Evolutionary conservation across 257 asterid genomes (phyloP), one percentile per base, ranked within the genome.

Genomic region (Salvia miltiorrhiza): DNA sequence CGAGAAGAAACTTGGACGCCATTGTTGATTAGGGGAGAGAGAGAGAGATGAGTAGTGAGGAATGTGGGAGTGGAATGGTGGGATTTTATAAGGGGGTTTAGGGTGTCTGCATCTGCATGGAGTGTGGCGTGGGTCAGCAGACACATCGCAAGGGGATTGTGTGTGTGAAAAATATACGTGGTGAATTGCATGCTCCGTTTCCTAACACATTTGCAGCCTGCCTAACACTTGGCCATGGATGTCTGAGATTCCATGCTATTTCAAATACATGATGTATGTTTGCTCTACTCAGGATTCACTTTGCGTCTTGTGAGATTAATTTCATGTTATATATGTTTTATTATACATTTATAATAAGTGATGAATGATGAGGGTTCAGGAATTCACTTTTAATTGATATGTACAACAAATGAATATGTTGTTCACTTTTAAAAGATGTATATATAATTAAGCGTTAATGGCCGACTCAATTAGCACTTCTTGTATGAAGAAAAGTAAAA

Each of bases 101-200:
- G 73, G 57, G 43, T 78, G 83, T 74, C 71, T 67, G 73, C 63
- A 77, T 74, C 45, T 83, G 91, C 87, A 85, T 83, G 87, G 70
- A 21, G 75, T 14, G 63, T 20, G 49, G 39, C 17, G 7, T 35
- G 30, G 32, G 58, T 7, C 48, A 32, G 14, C 0, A 63, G 85
- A 85, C 89, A 83, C 84, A 77, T 87, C 6, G 78, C 80, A 64
- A 19, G 5, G n/a, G 23, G 21, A 45, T 45, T 45, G 4, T 45
- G 53, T 45, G 23, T 61, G 57, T n/a, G 32, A 28, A 45, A 10
- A 0, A 1, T 26, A 30, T 74, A 86, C 83, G 88, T 83, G 91
- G 77, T 73, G 77, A 62, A 33, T 11, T 33, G 58, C 19, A 61
- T 68, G 67, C 56, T 70, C 48, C 16, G 11, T 57, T 68, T 76